These are phyloP conservation scores for Diplodia intermedia DNA, from an alignment of 2,329 filamentous ascomycete species.

Conservation along the genomic window DNA sequence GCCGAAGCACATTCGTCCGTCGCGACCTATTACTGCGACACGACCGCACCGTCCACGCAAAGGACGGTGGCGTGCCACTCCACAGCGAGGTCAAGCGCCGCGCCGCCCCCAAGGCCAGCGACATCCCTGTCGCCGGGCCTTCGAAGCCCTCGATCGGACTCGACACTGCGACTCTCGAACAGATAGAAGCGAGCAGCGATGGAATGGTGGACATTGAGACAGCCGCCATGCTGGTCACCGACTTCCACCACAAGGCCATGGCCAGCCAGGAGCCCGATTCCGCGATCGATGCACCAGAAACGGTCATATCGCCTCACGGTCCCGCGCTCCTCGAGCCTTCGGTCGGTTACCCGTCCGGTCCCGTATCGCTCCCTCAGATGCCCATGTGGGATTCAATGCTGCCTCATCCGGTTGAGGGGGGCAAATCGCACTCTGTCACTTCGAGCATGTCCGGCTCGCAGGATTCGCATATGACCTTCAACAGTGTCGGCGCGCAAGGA, in stretches of 20 bases:
- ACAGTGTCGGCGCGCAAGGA: slow-evolving; percentile 64
- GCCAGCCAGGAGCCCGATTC: slow-evolving; percentile 68
- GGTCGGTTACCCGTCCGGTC: slow-evolving; percentile 74
- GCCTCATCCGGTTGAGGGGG: slow-evolving; percentile 70
- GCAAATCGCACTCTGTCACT: slow-evolving; percentile 77
- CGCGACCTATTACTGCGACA: slow-evolving; percentile 95
- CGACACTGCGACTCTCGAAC: slow-evolving; percentile 85
- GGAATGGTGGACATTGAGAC: slow-evolving; percentile 95
- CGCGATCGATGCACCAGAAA: slow-evolving; percentile 62
- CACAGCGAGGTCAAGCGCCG: slow-evolving; percentile 94
- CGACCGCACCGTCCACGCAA: slow-evolving; percentile 97
- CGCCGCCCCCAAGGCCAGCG: slow-evolving; percentile 70
- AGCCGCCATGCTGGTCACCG: slow-evolving; percentile 97
- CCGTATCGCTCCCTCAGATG: slow-evolving; percentile 83
- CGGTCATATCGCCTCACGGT: slow-evolving; percentile 75
- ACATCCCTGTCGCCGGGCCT: slow-evolving; percentile 63
- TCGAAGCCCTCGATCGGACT: slow-evolving; percentile 81
- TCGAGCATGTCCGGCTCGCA: slow-evolving; percentile 71
- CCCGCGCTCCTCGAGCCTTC: slow-evolving; percentile 77
- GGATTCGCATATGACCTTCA: slow-evolving; percentile 66
- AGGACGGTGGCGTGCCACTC: slow-evolving; percentile 92
- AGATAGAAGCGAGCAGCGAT: slow-evolving; percentile 90
- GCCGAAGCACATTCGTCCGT: slow-evolving; percentile 96
- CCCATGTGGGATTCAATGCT: slow-evolving; percentile 87
- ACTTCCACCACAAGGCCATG: slow-evolving; percentile 96